These are phyloP conservation scores for Coprinopsis strossmayeri DNA, from an alignment of 768 basidiomycete species.

Conservation along the genomic window DNA sequence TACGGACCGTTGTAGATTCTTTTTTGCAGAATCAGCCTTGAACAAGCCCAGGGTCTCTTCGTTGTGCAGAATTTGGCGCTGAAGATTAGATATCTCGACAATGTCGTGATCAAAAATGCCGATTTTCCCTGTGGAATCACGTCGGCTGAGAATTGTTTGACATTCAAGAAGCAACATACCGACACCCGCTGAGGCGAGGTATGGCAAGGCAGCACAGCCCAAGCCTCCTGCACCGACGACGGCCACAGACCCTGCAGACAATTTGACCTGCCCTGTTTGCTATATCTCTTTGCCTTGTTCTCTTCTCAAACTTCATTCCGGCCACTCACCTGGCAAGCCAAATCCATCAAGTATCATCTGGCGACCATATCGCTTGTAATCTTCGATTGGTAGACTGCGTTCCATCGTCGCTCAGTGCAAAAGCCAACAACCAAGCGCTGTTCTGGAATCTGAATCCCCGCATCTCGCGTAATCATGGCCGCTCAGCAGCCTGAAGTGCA, in stretches of 20 bases:
- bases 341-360: slow-evolving; percentile 94
- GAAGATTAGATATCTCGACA: slow-evolving; percentile 86
- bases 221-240: slow-evolving; percentile 95
- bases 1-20: slow-evolving; percentile 55
- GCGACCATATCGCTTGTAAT: slow-evolving; percentile 88
- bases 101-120: slow-evolving; percentile 85
- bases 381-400: slow-evolving; percentile 35
- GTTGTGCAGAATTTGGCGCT: slow-evolving; percentile 87
- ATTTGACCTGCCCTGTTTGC: slow-evolving; percentile 70
- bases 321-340: slow-evolving; percentile 65
- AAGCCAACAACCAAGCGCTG: too few relatives aligned
- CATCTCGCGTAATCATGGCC: slow-evolving; percentile 1
- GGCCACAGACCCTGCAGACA: slow-evolving; percentile 67
- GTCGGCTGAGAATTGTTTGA: slow-evolving; percentile 1
- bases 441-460: too few relatives aligned
- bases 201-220: slow-evolving; percentile 93
- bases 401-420: background rate
- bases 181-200: slow-evolving; percentile 87
- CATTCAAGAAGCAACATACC: slow-evolving; percentile 40
- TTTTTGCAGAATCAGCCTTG: slow-evolving; percentile 80
- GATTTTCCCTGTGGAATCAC: slow-evolving; percentile 58
- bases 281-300: background rate
- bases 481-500: background rate
- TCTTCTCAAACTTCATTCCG: background rate
- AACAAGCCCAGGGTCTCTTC: slow-evolving; percentile 65